Evolutionary conservation across 148 eudicot species (phyloP).

Genomic region (Camellia japonica): DNA sequence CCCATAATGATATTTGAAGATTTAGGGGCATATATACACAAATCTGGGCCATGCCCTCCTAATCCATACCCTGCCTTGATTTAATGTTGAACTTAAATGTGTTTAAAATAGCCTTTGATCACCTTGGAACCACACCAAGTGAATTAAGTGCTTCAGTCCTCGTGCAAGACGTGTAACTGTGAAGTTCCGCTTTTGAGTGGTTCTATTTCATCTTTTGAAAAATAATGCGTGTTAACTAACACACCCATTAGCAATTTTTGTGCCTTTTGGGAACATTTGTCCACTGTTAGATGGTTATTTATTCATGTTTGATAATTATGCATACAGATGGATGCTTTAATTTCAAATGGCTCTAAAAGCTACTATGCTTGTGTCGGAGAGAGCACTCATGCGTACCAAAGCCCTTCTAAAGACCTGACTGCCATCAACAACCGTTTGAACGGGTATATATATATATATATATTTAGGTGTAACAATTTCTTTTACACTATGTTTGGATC

Average conservation of each 20-base stretch:
- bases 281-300: neutral
- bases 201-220: neutral
- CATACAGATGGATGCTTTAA: constrained; percentile 81
- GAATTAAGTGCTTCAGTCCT: neutral
- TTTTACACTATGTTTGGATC: neutral
- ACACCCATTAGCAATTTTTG: neutral
- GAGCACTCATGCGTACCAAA: constrained; percentile 97
- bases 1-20: neutral
- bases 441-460: constrained; percentile 35
- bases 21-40: neutral
- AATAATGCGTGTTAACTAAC: too few species aligned
- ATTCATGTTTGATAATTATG: constrained; percentile 6
- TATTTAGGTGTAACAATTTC: neutral
- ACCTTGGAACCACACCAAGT: neutral
- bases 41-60: neutral
- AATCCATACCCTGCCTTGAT: neutral
- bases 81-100: too few species aligned
- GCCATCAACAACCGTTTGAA: constrained; percentile 93
- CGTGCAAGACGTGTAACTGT: neutral
- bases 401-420: constrained; percentile 96
- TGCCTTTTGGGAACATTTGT: neutral
- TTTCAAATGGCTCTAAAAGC: constrained; percentile 84
- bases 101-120: neutral
- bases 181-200: neutral
- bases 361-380: constrained; percentile 99